These are phyloP conservation scores for Colletotrichum abscissum DNA, from an alignment of 2,329 filamentous ascomycete species.

Conservation along the genomic window DNA sequence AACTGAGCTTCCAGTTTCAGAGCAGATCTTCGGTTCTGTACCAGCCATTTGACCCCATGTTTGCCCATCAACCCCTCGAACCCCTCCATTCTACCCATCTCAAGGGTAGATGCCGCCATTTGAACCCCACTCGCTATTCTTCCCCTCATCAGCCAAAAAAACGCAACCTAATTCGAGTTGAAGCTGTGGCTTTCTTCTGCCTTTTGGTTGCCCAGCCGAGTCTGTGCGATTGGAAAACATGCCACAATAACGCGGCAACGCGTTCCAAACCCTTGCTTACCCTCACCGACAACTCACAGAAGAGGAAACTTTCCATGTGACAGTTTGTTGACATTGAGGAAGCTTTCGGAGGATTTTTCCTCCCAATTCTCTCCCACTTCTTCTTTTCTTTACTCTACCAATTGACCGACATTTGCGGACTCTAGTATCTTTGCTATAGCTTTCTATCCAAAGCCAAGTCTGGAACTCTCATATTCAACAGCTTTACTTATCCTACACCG, in stretches of 20 bases:
- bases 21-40: conserved; percentile 17
- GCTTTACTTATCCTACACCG: not conserved
- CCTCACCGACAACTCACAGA: conserved; percentile 28
- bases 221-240: conserved; percentile 30
- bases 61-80: conserved; percentile 7
- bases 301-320: conserved; percentile 23
- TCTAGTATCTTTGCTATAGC: no score
- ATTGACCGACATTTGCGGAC: not conserved
- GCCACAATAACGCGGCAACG: conserved; percentile 25
- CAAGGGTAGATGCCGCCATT: not conserved
- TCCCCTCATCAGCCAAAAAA: conserved; percentile 1
- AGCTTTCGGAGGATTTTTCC: not conserved
- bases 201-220: conserved; percentile 13
- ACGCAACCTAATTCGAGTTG: conserved; percentile 21
- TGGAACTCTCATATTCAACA: not conserved
- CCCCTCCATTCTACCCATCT: conserved; percentile 11
- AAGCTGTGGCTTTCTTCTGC: conserved; percentile 23
- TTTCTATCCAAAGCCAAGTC: not conserved
- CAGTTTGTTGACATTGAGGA: conserved; percentile 2
- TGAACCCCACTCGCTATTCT: conserved; percentile 7
- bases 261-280: conserved; percentile 29
- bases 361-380: not conserved
- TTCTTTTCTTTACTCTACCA: not conserved
- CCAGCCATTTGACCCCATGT: conserved; percentile 12
- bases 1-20: conserved; percentile 3